A percentile compares a stretch with the other conserved stretches of the same genome.
phyloP scores from a whole-genome alignment of 2,329 filamentous ascomycete species.

The Cucurbitaria berberidis region DNA sequence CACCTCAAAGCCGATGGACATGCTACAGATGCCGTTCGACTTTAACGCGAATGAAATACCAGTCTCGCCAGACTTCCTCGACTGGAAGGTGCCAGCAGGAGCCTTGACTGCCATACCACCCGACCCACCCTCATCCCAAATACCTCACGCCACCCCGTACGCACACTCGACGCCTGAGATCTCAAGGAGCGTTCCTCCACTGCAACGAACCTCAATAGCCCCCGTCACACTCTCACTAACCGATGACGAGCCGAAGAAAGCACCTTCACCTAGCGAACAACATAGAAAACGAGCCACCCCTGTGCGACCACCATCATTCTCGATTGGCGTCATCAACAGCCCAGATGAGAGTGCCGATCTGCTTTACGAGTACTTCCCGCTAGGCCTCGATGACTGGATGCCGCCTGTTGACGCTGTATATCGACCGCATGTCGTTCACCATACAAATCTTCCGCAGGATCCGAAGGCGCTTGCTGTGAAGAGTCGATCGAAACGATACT shows the following conservation, averaged over 20 bases:
- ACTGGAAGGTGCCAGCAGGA: conserved; percentile 53
- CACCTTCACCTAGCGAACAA: conserved; percentile 43
- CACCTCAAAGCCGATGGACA: conserved; percentile 42
- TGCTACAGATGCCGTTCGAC: conserved; percentile 50
- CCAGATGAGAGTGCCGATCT: conserved; percentile 79
- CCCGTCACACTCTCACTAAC: conserved; percentile 63
- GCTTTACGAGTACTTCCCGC: conserved; percentile 92
- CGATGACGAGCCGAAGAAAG: conserved; percentile 60
- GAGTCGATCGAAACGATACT: conserved; percentile 57
- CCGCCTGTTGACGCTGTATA: conserved; percentile 90
- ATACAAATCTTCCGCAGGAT: conserved; percentile 65
- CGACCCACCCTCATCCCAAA: conserved; percentile 45
- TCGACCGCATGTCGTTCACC: conserved; percentile 90
- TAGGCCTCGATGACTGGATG: conserved; percentile 92
- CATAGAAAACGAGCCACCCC: conserved; percentile 46
- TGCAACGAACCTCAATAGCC: conserved; percentile 50
- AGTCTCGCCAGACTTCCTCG: conserved; percentile 51
- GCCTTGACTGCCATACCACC: conserved; percentile 54
- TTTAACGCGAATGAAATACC: conserved; percentile 51
- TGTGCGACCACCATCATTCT: conserved; percentile 53
- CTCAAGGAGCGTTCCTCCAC: conserved; percentile 47
- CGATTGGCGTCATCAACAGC: conserved; percentile 61
- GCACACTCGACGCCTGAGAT: conserved; percentile 62
- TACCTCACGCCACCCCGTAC: conserved; percentile 50
- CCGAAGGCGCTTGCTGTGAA: conserved; percentile 53